These are phyloP conservation scores for Trichoderma sp. DNA, from an alignment of 2,329 filamentous ascomycete genomes.

Conservation along the genomic window DNA sequence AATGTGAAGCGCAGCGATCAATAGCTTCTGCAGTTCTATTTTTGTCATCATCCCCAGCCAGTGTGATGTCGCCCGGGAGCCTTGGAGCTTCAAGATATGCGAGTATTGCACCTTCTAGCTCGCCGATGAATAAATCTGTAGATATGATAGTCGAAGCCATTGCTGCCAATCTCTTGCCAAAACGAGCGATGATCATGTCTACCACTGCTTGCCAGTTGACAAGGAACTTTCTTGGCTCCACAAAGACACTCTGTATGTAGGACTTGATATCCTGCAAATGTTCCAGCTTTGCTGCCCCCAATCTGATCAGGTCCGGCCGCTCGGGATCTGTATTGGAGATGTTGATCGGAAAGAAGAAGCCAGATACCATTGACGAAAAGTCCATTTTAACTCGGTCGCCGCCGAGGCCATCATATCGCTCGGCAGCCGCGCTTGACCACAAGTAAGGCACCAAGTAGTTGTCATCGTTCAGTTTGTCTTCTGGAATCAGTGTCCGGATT, in stretches of 20 bases:
- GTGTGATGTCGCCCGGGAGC: slow-evolving; percentile 25
- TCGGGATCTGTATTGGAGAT: slow-evolving; percentile 41
- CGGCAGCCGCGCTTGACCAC: slow-evolving; percentile 40
- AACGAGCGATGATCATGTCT: slow-evolving; percentile 64
- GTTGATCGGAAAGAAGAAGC: slow-evolving; percentile 50
- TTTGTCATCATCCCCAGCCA: slow-evolving; percentile 28
- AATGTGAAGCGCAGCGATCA: slow-evolving; percentile 38
- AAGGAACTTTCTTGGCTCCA: slow-evolving; percentile 29
- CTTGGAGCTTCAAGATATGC: slow-evolving; percentile 34
- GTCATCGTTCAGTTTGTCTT: slow-evolving; percentile 22
- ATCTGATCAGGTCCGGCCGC: slow-evolving; percentile 34
- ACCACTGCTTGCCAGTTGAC: slow-evolving; percentile 64
- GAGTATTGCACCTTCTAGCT: slow-evolving; percentile 40
- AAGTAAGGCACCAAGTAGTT: slow-evolving; percentile 35
- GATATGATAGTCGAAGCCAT: slow-evolving; percentile 33
- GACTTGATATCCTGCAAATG: slow-evolving; percentile 37
- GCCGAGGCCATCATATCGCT: slow-evolving; percentile 47
- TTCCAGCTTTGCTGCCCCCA: slow-evolving; percentile 28
- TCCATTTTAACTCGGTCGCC: slow-evolving; percentile 42
- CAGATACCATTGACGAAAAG: slow-evolving; percentile 51
- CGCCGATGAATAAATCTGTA: slow-evolving; percentile 31
- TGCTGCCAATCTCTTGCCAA: slow-evolving; percentile 50
- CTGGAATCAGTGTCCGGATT: slow-evolving; percentile 26
- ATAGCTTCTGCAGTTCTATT: slow-evolving; percentile 39
- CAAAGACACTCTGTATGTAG: slow-evolving; percentile 45